These are phyloP conservation scores for Paraphoma sp. DNA, from an alignment of 2,329 filamentous ascomycete species.

Conservation along the genomic window DNA sequence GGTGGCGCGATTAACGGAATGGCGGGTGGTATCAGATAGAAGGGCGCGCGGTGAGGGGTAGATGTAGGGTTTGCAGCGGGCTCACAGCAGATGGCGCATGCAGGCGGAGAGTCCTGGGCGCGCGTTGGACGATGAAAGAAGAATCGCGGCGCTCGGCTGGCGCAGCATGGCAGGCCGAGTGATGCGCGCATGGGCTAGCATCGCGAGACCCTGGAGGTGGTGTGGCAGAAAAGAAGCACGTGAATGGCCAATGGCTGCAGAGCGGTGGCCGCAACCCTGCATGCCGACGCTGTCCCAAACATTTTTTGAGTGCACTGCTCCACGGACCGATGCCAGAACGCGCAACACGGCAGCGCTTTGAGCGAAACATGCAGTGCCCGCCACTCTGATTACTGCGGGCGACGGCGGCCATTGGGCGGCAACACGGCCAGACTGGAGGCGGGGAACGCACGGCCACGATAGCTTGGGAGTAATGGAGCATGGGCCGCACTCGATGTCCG, in stretches of 20 bases:
- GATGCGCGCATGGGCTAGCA: conserved; percentile 5
- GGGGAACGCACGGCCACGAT: conserved; percentile 5
- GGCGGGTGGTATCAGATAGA: conserved; percentile 18
- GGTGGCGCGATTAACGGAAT: conserved; percentile 25
- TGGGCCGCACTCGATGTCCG: conserved; percentile 17
- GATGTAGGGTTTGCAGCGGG: conserved; percentile 11
- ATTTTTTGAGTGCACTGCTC: conserved; percentile 1
- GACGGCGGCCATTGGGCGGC: conserved; percentile 1
- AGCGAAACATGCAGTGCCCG: conserved; percentile 15
- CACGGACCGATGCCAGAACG: conserved; percentile 10
- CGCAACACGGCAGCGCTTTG: conserved; percentile 14
- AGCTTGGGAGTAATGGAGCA: conserved; percentile 7
- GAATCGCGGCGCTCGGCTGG: conserved; percentile 10
- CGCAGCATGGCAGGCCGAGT: conserved; percentile 3
- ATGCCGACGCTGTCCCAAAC: conserved; percentile 2
- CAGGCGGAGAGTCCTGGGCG: conserved; percentile 15
- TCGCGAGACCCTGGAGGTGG: conserved; percentile 4
- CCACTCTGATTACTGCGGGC: background rate
- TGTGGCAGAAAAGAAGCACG: conserved; percentile 2
- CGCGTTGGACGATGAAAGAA: conserved; percentile 18
- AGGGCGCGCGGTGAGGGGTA: conserved; percentile 24
- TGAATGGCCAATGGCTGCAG: conserved; percentile 3
- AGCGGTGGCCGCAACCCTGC: conserved; percentile 8
- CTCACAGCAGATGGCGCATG: conserved; percentile 1
- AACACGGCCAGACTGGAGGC: background rate